Conservation (phyloP, 192 early-diverging fungal species). For the Entomortierella beljakovae region DNA sequence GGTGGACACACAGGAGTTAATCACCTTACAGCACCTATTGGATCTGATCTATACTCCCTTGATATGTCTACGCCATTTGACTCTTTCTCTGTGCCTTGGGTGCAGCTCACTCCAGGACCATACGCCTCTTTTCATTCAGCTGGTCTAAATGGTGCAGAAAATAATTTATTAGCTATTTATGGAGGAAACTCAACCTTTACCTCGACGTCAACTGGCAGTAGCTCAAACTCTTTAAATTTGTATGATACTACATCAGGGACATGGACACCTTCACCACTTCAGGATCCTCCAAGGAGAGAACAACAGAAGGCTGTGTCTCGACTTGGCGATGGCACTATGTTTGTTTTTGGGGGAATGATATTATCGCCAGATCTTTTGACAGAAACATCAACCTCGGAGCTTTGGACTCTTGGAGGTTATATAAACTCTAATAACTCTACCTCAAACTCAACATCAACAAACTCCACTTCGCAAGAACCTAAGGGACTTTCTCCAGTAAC, state of each 20-base stretch:
- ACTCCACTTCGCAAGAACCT: constrained; percentile 9
- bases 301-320: constrained; percentile 21
- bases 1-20: constrained; percentile 49
- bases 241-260: constrained; percentile 22
- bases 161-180: constrained; percentile 33
- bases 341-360: constrained; percentile 34
- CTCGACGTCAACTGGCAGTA: background rate
- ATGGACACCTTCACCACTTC: constrained; percentile 23
- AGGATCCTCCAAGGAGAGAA: constrained; percentile 45
- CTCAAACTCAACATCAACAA: constrained; percentile 6
- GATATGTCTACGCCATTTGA: constrained; percentile 42
- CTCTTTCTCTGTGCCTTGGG: constrained; percentile 40
- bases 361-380: constrained; percentile 17
- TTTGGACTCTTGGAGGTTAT: constrained; percentile 45
- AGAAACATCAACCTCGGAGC: constrained; percentile 23
- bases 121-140: constrained; percentile 42
- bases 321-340: constrained; percentile 41
- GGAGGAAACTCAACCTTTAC: constrained; percentile 48
- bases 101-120: constrained; percentile 36
- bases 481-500: constrained; percentile 27
- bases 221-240: constrained; percentile 25
- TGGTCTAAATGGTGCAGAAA: constrained; percentile 18
- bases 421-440: background rate
- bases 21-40: constrained; percentile 34
- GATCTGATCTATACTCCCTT: constrained; percentile 43